These are phyloP conservation scores for Salvia miltiorrhiza DNA, from an alignment of 257 asterid genomes.

Conservation along the genomic window DNA sequence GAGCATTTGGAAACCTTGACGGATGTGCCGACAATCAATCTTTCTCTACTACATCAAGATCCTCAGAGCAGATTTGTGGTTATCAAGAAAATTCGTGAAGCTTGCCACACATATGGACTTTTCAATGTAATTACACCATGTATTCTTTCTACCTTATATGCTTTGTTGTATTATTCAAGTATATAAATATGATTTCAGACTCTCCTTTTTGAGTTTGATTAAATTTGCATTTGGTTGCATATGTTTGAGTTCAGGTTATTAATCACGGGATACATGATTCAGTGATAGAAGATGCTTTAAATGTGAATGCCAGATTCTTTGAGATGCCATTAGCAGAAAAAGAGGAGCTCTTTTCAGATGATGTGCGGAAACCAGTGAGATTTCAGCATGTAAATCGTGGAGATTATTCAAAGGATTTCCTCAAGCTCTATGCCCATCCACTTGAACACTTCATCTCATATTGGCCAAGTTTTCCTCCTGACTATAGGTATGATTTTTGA, in stretches of 20 bases:
- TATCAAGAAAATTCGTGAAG: conserved; percentile 25
- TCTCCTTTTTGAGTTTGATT: not conserved
- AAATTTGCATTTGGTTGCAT: not conserved
- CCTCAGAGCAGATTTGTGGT: not conserved
- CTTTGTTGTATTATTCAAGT: not conserved
- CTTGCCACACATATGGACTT: conserved; percentile 31
- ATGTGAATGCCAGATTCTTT: conserved; percentile 33
- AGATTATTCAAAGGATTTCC: conserved; percentile 30
- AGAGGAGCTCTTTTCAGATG: conserved; percentile 29
- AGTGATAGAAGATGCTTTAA: conserved; percentile 30
- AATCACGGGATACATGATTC: conserved; percentile 33
- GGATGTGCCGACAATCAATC: conserved; percentile 15
- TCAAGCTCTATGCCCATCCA: conserved; percentile 35
- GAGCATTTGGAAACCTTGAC: not conserved
- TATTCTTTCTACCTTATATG: not conserved
- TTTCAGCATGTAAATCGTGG: conserved; percentile 11
- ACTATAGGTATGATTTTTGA: conserved; percentile 27
- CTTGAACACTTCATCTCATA: conserved; percentile 12
- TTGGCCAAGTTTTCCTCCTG: conserved; percentile 34
- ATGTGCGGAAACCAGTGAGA: conserved; percentile 23
- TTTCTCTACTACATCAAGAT: conserved; percentile 22
- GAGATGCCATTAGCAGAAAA: conserved; percentile 22
- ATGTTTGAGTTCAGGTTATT: conserved; percentile 20
- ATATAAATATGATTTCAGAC: not conserved
- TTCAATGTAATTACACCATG: conserved; percentile 20